phyloP scores from a whole-genome alignment of 176 grass and related monocot genomes.

The Pontederia crassipes region DNA sequence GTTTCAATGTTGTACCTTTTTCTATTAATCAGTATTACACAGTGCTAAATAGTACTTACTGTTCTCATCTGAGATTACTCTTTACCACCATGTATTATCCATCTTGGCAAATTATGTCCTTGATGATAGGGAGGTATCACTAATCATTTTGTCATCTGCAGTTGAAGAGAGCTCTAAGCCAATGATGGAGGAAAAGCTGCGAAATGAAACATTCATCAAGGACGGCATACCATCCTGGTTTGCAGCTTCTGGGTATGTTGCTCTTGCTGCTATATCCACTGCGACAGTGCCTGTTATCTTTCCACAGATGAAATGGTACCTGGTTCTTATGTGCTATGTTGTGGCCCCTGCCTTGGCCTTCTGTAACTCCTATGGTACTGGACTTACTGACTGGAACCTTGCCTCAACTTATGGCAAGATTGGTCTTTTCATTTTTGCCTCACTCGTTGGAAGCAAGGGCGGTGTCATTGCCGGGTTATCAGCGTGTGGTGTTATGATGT shows the following conservation, averaged over 20 bases:
- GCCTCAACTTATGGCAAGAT: conserved; percentile 75
- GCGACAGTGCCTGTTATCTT: conserved; percentile 62
- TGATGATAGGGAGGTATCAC: too few relatives aligned
- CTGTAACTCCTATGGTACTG: conserved; percentile 79
- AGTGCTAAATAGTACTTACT: too few relatives aligned
- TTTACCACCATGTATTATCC: too few relatives aligned
- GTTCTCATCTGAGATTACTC: too few relatives aligned
- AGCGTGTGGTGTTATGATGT: conserved; percentile 84
- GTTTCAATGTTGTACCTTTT: too few relatives aligned
- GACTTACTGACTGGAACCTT: conserved; percentile 72
- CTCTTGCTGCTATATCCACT: conserved; percentile 58
- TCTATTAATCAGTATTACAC: too few relatives aligned
- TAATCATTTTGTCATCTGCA: conserved; percentile 8
- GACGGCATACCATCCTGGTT: conserved; percentile 74
- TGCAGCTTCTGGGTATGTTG: conserved; percentile 51
- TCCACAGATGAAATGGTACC: conserved; percentile 82
- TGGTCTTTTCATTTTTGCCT: conserved; percentile 71
- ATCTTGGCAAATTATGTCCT: too few relatives aligned
- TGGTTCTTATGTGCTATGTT: conserved; percentile 50
- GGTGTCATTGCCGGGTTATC: conserved; percentile 71
- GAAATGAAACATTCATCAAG: conserved; percentile 45
- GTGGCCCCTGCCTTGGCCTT: conserved; percentile 72
- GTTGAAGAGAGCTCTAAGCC: conserved; percentile 37
- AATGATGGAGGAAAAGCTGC: conserved; percentile 40
- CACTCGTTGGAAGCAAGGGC: conserved; percentile 50